Percentiles rank a stretch among this genome's conserved stretches.
These are phyloP conservation scores for Aspergillus diversus DNA, from an alignment of 495 filamentous ascomycete genomes.

Conservation along the genomic window DNA sequence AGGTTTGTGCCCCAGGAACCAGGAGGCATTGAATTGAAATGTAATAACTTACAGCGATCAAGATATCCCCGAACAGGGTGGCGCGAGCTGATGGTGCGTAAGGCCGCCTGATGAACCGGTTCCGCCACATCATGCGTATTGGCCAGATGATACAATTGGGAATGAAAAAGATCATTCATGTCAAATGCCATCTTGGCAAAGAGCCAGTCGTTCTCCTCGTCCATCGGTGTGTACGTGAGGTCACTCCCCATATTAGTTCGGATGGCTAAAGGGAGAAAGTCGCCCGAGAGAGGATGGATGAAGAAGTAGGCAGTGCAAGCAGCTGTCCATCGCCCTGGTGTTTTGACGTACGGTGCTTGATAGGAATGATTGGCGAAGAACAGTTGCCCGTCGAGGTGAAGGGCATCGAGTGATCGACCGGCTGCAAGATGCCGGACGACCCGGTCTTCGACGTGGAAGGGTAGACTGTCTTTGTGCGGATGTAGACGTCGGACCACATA, in stretches of 20 bases:
- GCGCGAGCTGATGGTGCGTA: conserved; percentile 7
- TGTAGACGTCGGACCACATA: conserved; percentile 11
- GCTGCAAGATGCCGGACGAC: conserved; percentile 10
- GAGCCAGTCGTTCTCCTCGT: conserved; percentile 10
- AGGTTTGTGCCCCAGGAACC: background rate
- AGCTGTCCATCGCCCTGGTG: conserved; percentile 7
- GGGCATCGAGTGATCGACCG: background rate
- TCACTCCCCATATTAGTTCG: conserved; percentile 11
- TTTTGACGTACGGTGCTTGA: conserved; percentile 5
- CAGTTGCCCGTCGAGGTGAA: conserved; percentile 5
- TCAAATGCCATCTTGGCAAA: conserved; percentile 11
- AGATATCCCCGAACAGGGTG: conserved; percentile 9
- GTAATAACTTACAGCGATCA: background rate
- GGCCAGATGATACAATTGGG: conserved; percentile 11
- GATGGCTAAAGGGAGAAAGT: conserved; percentile 11
- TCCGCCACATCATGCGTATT: conserved; percentile 14
- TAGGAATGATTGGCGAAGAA: conserved; percentile 11
- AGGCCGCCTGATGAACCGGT: conserved; percentile 12
- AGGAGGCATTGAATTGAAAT: background rate
- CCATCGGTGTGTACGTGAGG: conserved; percentile 10
- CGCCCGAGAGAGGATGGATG: conserved; percentile 11
- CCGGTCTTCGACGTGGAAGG: background rate
- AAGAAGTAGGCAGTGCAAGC: conserved; percentile 16
- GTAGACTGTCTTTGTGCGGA: background rate
- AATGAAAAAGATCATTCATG: conserved; percentile 15